Percentiles rank a stretch among this genome's conserved stretches.
Evolutionary conservation across 2,329 filamentous ascomycete genomes (phyloP).

Genomic region (Trichoderma breve): DNA sequence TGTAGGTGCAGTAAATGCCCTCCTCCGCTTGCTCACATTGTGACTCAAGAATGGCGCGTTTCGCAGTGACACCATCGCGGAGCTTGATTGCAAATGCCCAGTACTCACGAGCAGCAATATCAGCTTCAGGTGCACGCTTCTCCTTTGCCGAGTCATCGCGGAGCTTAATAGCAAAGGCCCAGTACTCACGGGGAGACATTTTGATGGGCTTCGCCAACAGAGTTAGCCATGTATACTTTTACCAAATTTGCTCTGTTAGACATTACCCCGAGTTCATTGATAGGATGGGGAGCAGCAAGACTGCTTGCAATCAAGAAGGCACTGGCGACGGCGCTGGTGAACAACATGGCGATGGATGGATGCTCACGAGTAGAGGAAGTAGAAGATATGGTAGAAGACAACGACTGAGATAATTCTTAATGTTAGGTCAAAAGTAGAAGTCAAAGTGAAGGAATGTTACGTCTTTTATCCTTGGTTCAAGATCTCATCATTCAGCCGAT

Average conservation of each 20-base stretch:
- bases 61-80: neutral
- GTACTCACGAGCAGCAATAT: neutral
- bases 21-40: neutral
- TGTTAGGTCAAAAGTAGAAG: neutral
- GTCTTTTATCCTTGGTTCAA: neutral
- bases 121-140: neutral
- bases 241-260: neutral
- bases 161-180: neutral
- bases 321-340: neutral
- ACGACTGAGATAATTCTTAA: neutral
- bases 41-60: neutral
- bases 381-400: neutral
- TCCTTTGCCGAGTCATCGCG: neutral
- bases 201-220: neutral
- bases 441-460: neutral
- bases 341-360: neutral
- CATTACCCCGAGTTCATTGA: neutral
- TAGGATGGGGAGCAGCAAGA: neutral
- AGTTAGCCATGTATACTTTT: neutral
- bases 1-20: conserved; percentile 20
- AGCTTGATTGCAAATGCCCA: neutral
- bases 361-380: neutral
- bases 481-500: neutral
- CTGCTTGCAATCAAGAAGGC: neutral
- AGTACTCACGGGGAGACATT: neutral